Evolutionary conservation across 176 grass and related monocot genomes (phyloP).

Genomic region (Aegilops longissima): DNA sequence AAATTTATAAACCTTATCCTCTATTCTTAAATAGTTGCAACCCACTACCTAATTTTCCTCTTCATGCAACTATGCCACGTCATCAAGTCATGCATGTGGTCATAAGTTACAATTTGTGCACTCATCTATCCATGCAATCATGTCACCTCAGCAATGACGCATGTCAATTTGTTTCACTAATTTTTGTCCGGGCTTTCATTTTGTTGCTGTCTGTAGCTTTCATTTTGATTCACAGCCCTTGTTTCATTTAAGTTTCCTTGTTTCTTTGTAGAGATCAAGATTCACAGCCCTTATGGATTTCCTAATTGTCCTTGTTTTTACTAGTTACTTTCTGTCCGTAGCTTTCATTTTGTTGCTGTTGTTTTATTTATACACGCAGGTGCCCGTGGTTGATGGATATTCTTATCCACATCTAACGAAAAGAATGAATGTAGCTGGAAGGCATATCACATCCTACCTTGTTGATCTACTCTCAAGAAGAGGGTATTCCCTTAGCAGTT

Average conservation of each 20-base stretch:
- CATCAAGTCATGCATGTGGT: too few relatives aligned
- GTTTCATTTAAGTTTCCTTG: not conserved
- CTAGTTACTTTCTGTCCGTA: not conserved
- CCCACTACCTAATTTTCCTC: too few relatives aligned
- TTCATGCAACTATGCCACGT: too few relatives aligned
- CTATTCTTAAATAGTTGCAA: too few relatives aligned
- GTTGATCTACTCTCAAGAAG: constrained; percentile 94
- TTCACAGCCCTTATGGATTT: not conserved
- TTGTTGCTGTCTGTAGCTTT: too few relatives aligned
- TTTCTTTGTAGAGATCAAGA: constrained; percentile 12
- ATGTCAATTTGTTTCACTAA: too few relatives aligned
- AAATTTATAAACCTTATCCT: not conserved
- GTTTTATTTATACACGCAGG: constrained; percentile 49
- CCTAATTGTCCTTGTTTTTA: not conserved
- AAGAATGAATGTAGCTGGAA: constrained; percentile 98
- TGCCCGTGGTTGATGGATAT: constrained; percentile 97
- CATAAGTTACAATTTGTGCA: too few relatives aligned
- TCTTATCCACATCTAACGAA: constrained; percentile 97
- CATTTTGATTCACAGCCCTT: too few relatives aligned
- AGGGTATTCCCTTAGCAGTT: constrained; percentile 58
- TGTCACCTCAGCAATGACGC: too few relatives aligned
- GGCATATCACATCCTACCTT: constrained; percentile 98
- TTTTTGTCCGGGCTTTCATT: too few relatives aligned
- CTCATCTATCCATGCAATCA: too few relatives aligned
- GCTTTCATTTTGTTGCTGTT: not conserved